A percentile compares a stretch with the other conserved stretches of the same genome.
Conservation (phyloP, 2,329 filamentous ascomycete species). For the Xylaria sp. region DNA sequence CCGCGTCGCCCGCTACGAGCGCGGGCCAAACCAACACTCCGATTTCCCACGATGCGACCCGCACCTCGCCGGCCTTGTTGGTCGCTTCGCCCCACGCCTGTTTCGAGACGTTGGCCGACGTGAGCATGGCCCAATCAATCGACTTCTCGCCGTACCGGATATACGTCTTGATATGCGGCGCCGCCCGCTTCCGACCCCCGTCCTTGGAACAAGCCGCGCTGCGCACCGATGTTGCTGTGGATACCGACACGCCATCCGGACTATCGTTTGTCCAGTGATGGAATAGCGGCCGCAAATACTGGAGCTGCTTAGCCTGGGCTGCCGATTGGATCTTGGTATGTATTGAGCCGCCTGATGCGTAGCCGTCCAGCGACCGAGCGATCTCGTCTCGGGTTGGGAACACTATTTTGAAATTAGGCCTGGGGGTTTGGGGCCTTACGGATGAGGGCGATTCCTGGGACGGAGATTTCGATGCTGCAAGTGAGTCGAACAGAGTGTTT, state of each 20-base stretch:
- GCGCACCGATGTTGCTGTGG: neutral
- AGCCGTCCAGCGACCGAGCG: constrained; percentile 76
- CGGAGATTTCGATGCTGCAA: constrained; percentile 42
- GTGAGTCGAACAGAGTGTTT: constrained; percentile 62
- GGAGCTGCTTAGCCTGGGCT: constrained; percentile 74
- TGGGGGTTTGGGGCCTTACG: constrained; percentile 24
- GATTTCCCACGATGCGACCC: constrained; percentile 81
- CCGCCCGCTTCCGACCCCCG: constrained; percentile 69
- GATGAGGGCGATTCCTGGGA: constrained; percentile 9
- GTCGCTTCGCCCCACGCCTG: constrained; percentile 82
- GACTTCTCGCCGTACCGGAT: constrained; percentile 63
- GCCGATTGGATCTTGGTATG: constrained; percentile 77
- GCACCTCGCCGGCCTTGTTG: constrained; percentile 63
- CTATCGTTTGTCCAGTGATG: constrained; percentile 76
- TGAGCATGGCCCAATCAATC: constrained; percentile 85
- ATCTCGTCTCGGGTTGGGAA: constrained; percentile 85
- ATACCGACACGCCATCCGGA: constrained; percentile 43
- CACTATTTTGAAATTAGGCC: constrained; percentile 69
- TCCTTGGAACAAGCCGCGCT: constrained; percentile 41
- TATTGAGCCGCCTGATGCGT: constrained; percentile 77
- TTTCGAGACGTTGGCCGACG: constrained; percentile 89
- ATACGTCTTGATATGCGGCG: constrained; percentile 91
- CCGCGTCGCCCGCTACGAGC: constrained; percentile 49
- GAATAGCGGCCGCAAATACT: constrained; percentile 72
- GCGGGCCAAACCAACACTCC: constrained; percentile 84